A percentile compares a stretch with the other conserved stretches of the same genome.
These are phyloP conservation scores for Xylaria acuta DNA, from an alignment of 495 filamentous ascomycete species.

Conservation along the genomic window DNA sequence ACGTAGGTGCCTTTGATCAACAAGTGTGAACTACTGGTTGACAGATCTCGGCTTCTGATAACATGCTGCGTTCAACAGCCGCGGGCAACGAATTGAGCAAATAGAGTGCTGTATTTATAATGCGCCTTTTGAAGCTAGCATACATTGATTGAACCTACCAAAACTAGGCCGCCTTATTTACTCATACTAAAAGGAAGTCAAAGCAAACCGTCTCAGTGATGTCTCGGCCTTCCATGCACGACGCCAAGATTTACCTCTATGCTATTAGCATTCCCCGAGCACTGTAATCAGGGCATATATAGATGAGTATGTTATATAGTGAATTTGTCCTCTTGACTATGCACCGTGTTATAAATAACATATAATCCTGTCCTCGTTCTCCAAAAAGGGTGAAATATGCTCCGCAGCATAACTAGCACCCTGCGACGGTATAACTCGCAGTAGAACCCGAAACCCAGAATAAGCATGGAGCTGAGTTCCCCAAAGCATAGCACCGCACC, in stretches of 20 bases:
- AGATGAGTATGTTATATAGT: background rate
- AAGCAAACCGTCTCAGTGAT: too few species aligned
- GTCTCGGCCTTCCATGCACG: too few species aligned
- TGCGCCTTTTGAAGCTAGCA: too few species aligned
- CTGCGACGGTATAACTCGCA: background rate
- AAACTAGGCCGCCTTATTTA: too few species aligned
- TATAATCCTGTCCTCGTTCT: background rate
- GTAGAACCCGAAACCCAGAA: background rate
- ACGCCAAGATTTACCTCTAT: background rate
- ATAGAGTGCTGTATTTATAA: too few species aligned
- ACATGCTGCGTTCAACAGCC: too few species aligned
- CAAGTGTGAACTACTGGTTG: too few species aligned
- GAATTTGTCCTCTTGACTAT: background rate
- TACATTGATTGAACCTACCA: too few species aligned
- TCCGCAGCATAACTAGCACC: background rate
- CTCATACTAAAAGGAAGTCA: too few species aligned
- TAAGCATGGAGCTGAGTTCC: background rate
- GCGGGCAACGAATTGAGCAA: too few species aligned
- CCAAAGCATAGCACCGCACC: background rate
- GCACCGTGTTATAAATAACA: background rate
- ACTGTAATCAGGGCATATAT: background rate
- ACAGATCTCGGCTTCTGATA: too few species aligned
- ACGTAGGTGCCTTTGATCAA: too few species aligned
- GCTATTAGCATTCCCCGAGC: background rate
- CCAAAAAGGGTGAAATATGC: background rate